Evolutionary conservation across 495 filamentous ascomycete species (phyloP), one percentile per base, ranked within the genome.

Genomic region (Xylaria sp.): DNA sequence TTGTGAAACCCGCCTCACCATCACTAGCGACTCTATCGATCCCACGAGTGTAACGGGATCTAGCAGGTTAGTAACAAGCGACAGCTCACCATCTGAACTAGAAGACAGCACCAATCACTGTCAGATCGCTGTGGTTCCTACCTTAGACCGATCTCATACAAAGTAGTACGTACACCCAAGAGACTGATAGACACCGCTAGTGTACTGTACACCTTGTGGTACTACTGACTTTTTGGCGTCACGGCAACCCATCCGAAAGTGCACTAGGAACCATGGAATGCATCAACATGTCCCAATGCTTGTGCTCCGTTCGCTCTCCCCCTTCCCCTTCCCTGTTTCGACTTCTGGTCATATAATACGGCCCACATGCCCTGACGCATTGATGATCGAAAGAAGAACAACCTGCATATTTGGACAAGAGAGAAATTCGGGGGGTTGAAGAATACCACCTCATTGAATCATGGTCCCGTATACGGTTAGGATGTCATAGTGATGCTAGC

Each of bases 61-160:
- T 70, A 70, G 55, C 35, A 70, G 29, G 44, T 35, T 52, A 48
- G 68, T 46, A 37, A 61, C 41, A 69, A 35, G 41, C 43, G 67
- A 69, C 57, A 58, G 41, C 43, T 48, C 55, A 61, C 33, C 55
- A 50, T 53, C 67, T 44, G 43, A 52, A 55, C 48, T 48, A 55
- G 33, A 67, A 29, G 35, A 14, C 48, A 53, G 33, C 52, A 52
- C 66, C 66, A 69, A 59, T 48, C 24, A 44, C 67, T 53, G 57
- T 19, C 67, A 69, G 67, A 69, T 69, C 67, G 52, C 52, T 50
- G 26, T 70, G 67, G 68, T 70, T 55, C 68, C 58, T 70, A 53
- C 68, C 68, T 70, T 70, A 69, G 67, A 63, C 68, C 58, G 58
- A 70, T 68, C 66, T 68, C 52, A n/a, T 68, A 33, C 15, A 35